Percentiles rank a stretch among this genome's conserved stretches.
These are phyloP conservation scores for Naganishia sp. DNA, from an alignment of 1,284 basidiomycete genomes.

Conservation along the genomic window DNA sequence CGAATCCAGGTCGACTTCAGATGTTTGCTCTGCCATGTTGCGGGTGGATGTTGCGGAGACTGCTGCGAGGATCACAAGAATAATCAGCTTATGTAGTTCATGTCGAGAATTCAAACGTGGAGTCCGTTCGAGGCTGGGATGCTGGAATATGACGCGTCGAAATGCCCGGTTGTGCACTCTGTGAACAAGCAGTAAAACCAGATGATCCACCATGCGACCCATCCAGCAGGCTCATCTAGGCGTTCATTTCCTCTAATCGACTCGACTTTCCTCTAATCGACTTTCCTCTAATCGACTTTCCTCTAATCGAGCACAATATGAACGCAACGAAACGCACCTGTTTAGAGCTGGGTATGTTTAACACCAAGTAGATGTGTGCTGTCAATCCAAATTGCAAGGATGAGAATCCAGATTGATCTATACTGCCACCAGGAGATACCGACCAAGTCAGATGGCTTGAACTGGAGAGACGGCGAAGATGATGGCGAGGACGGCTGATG, in stretches of 20 bases:
- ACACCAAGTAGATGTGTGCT: conserved; percentile 2
- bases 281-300: no score
- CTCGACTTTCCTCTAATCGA: no score
- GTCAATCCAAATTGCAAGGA: conserved; percentile 7
- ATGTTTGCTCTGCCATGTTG: conserved; percentile 55
- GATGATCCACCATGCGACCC: no score
- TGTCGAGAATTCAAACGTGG: background rate
- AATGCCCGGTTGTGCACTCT: no score
- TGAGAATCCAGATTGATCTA: background rate
- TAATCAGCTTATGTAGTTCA: no score
- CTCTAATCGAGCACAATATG: no score
- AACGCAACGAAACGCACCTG: conserved; percentile 1
- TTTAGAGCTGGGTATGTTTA: background rate
- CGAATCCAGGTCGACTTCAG: conserved; percentile 93
- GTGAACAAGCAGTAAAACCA: no score
- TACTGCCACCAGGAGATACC: conserved; percentile 6
- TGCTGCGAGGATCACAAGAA: background rate
- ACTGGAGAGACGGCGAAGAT: background rate
- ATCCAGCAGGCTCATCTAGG: no score
- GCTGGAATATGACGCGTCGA: no score
- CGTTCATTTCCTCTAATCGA: no score
- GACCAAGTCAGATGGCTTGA: background rate
- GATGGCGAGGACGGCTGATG: conserved; percentile 19
- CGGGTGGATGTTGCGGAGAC: background rate
- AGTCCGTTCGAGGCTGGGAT: background rate